Evolutionary conservation across 352 stramenopile species (phyloP).

Genomic region (Globisporangium irregulare): DNA sequence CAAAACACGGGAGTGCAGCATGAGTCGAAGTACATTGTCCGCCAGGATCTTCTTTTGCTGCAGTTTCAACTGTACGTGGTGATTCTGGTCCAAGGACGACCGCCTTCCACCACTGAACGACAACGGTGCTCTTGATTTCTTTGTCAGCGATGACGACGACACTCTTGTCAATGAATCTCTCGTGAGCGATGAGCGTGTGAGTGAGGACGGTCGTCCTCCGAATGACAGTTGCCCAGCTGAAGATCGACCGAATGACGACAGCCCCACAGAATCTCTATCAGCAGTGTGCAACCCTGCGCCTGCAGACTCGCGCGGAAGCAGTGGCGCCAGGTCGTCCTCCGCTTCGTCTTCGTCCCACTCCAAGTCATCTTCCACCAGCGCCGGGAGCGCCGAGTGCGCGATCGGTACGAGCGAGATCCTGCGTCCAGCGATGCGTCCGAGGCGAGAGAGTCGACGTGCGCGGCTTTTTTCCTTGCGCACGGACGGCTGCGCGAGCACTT

Average conservation of each 20-base stretch:
- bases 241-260: neutral
- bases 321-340: slow-evolving; percentile 21
- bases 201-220: slow-evolving; percentile 4
- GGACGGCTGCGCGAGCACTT: slow-evolving; percentile 60
- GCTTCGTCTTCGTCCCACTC: slow-evolving; percentile 52
- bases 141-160: neutral
- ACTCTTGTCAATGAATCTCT: neutral
- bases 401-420: slow-evolving; percentile 48
- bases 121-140: neutral
- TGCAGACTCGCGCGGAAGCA: slow-evolving; percentile 1
- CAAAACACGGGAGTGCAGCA: slow-evolving; percentile 44
- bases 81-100: slow-evolving; percentile 3
- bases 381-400: slow-evolving; percentile 24
- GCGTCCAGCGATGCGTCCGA: slow-evolving; percentile 48
- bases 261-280: neutral
- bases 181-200: neutral
- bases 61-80: slow-evolving; percentile 2
- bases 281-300: neutral
- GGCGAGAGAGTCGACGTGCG: slow-evolving; percentile 53
- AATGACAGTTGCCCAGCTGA: slow-evolving; percentile 2
- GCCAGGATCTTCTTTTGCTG: slow-evolving; percentile 26
- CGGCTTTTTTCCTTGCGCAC: slow-evolving; percentile 56
- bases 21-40: slow-evolving; percentile 40
- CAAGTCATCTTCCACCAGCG: slow-evolving; percentile 40
- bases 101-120: neutral